These are phyloP conservation scores for Nidularia pulvinata DNA, from an alignment of 768 basidiomycete species.

Conservation along the genomic window DNA sequence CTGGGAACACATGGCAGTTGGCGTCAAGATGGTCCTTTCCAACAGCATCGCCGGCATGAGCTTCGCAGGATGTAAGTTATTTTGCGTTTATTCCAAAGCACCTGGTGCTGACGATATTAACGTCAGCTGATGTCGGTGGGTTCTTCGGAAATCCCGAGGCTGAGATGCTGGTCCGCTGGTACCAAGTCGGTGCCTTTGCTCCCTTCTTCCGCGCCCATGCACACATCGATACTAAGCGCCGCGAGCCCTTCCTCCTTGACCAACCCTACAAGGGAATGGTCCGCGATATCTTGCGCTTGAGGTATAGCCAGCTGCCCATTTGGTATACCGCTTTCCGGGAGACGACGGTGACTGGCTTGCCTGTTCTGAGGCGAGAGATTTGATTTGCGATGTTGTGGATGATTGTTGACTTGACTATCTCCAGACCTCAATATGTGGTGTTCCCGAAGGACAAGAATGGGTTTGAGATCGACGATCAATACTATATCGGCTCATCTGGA, in stretches of 20 bases:
- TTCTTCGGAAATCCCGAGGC: constrained; percentile 97
- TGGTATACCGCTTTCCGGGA: constrained; percentile 99
- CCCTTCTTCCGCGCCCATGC: constrained; percentile 99
- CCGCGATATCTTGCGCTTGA: constrained; percentile 72
- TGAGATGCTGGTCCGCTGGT: constrained; percentile 97
- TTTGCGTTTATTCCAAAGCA: background rate
- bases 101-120: constrained; percentile 1
- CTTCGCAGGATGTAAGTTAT: constrained; percentile 82
- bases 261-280: constrained; percentile 88
- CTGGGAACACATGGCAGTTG: constrained; percentile 97
- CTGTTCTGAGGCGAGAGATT: constrained; percentile 70
- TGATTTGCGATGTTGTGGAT: no score
- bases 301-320: constrained; percentile 86
- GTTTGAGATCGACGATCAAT: constrained; percentile 93
- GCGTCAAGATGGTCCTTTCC: constrained; percentile 90
- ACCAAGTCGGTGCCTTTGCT: constrained; percentile 91
- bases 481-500: constrained; percentile 86
- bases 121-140: constrained; percentile 92
- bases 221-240: constrained; percentile 96
- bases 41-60: constrained; percentile 90
- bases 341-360: constrained; percentile 77
- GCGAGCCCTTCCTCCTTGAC: constrained; percentile 92
- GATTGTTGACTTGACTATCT: background rate
- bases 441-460: constrained; percentile 90
- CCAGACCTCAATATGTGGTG: constrained; percentile 92